These are phyloP conservation scores for Craterostigma plantagineum DNA, from an alignment of 257 asterid genomes.

Conservation along the genomic window DNA sequence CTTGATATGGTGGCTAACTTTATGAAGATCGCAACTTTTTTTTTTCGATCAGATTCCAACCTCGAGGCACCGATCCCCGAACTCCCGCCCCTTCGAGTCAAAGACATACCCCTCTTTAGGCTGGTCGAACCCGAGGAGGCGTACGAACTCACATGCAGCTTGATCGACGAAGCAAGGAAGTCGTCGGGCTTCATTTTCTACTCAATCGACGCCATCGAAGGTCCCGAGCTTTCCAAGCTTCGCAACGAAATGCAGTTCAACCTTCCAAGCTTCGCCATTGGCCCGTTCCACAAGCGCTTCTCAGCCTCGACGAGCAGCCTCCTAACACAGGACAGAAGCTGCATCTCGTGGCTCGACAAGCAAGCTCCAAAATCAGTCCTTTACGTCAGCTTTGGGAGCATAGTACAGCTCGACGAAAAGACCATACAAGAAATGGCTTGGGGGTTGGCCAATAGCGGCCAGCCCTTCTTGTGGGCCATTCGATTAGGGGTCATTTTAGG, in stretches of 20 bases:
- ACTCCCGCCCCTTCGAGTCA: conserved; percentile 18
- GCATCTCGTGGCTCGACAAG: conserved; percentile 11
- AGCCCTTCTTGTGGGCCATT: conserved; percentile 23
- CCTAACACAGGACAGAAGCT: conserved; percentile 7
- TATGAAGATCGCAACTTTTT: too few species aligned
- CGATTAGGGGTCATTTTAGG: conserved; percentile 14
- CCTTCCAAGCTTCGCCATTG: conserved; percentile 13
- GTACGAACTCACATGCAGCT: not conserved
- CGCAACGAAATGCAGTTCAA: conserved; percentile 8
- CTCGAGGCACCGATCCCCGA: conserved; percentile 17
- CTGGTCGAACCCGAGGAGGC: too few species aligned
- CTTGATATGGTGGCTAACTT: too few species aligned
- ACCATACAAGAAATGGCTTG: conserved; percentile 10
- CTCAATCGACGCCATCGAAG: conserved; percentile 25
- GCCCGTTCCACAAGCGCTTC: conserved; percentile 9
- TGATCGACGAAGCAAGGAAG: conserved; percentile 12
- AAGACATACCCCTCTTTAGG: conserved; percentile 14
- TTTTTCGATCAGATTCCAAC: conserved; percentile 11
- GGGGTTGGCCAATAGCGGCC: conserved; percentile 11
- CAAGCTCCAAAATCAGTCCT: conserved; percentile 10
- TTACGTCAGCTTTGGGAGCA: conserved; percentile 12
- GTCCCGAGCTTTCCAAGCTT: conserved; percentile 3
- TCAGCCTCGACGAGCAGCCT: conserved; percentile 10
- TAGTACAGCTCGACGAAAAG: conserved; percentile 8
- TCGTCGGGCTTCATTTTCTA: conserved; percentile 22